Evolutionary conservation across 2,329 filamentous ascomycete species (phyloP).

Genomic region (Penicillium janthinellum): DNA sequence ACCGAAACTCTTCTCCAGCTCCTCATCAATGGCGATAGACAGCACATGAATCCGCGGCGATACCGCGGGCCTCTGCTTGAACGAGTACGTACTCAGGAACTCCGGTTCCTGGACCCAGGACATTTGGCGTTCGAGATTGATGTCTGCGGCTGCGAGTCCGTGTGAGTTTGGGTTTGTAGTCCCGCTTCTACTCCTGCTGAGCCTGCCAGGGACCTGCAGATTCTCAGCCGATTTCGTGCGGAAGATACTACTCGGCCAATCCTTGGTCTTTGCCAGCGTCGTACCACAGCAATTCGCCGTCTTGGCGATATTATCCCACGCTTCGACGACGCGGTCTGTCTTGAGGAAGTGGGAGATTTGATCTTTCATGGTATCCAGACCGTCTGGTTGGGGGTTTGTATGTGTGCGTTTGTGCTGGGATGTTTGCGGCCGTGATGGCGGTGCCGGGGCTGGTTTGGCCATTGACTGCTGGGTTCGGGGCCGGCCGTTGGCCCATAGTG

Average conservation of each 20-base stretch:
- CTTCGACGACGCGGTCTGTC: conserved; percentile 36
- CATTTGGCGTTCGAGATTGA: conserved; percentile 29
- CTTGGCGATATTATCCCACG: conserved; percentile 32
- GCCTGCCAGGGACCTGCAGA: not conserved
- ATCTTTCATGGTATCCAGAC: conserved; percentile 33
- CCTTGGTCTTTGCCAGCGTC: conserved; percentile 20
- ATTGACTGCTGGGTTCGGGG: conserved; percentile 21
- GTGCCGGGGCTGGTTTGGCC: conserved; percentile 9
- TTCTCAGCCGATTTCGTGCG: conserved; percentile 29
- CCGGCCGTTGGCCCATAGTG: conserved; percentile 21
- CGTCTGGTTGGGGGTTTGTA: conserved; percentile 1
- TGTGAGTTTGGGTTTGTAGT: too few relatives aligned
- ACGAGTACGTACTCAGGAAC: conserved; percentile 32
- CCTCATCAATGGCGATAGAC: conserved; percentile 32
- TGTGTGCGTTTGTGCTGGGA: not conserved
- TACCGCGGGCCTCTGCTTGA: conserved; percentile 30
- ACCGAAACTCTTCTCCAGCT: conserved; percentile 6
- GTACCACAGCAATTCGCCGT: conserved; percentile 23
- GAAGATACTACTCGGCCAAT: conserved; percentile 36
- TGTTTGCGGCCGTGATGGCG: conserved; percentile 11
- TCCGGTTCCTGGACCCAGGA: conserved; percentile 35
- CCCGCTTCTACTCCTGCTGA: not conserved
- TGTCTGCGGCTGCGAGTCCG: conserved; percentile 7
- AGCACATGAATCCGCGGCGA: conserved; percentile 37
- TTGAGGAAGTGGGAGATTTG: conserved; percentile 39